Percentiles rank a stretch among this genome's conserved stretches.
Evolutionary conservation across 495 filamentous ascomycete species (phyloP).

Genomic region (Podospora sp.): DNA sequence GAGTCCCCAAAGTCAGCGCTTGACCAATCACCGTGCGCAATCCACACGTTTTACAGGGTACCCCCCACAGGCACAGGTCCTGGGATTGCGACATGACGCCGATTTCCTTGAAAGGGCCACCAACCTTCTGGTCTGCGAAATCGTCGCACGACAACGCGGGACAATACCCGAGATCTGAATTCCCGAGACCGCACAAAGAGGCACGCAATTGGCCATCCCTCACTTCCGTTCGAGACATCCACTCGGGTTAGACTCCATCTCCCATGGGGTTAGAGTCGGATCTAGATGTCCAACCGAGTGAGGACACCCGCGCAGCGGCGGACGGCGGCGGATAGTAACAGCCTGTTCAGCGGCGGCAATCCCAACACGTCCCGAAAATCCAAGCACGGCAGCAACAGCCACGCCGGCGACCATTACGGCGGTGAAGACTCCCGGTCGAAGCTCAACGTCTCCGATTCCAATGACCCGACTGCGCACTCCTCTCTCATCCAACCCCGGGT

Average conservation of each 20-base stretch:
- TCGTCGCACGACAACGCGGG: not conserved
- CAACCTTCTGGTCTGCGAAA: not conserved
- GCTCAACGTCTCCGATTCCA: not conserved
- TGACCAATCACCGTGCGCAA: constrained; percentile 11
- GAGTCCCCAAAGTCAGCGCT: not conserved
- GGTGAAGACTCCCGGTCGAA: constrained; percentile 9
- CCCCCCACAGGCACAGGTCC: constrained; percentile 2
- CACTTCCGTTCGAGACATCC: not conserved
- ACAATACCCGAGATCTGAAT: not conserved
- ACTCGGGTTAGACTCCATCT: not conserved
- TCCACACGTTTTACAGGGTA: constrained; percentile 9
- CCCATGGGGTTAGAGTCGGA: constrained; percentile 30
- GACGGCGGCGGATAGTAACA: constrained; percentile 25
- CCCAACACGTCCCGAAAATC: not conserved
- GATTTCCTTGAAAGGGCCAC: not conserved
- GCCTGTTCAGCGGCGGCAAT: constrained; percentile 15
- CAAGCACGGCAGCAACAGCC: constrained; percentile 5
- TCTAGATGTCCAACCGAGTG: constrained; percentile 39
- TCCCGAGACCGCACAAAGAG: not conserved
- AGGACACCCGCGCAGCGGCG: constrained; percentile 34
- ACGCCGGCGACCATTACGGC: not conserved
- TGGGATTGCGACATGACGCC: constrained; percentile 14
- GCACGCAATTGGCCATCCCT: not conserved
- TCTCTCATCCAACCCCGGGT: constrained; percentile 58
- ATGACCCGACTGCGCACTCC: constrained; percentile 63